A percentile compares a stretch with the other conserved stretches of the same genome.
Evolutionary conservation across 2,329 filamentous ascomycete genomes (phyloP).

Genomic region (Chrysosphaeria jannelii): DNA sequence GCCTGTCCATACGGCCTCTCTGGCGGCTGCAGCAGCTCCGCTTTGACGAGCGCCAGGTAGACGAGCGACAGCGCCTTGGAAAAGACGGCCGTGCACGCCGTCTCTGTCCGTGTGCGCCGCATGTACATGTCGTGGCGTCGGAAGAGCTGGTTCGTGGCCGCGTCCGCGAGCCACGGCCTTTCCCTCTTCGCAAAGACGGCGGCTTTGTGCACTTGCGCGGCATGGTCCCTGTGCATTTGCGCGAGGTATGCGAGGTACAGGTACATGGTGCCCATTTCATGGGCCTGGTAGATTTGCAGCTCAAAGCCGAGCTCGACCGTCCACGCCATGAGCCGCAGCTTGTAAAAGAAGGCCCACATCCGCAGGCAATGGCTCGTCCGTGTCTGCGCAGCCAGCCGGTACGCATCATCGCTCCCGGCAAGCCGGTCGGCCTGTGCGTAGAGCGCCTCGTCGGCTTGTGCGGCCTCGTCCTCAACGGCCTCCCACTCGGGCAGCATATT

Average conservation of each 20-base stretch:
- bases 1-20: slow-evolving; percentile 34
- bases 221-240: slow-evolving; percentile 33
- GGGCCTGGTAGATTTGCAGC: slow-evolving; percentile 59
- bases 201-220: slow-evolving; percentile 37
- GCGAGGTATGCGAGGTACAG: slow-evolving; percentile 58
- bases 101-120: slow-evolving; percentile 30
- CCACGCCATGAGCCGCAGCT: slow-evolving; percentile 64
- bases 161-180: slow-evolving; percentile 6
- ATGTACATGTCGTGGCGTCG: no score
- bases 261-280: slow-evolving; percentile 74
- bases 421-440: slow-evolving; percentile 24
- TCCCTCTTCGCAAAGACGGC: slow-evolving; percentile 9
- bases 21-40: slow-evolving; percentile 19
- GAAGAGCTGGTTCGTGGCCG: slow-evolving; percentile 16
- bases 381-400: slow-evolving; percentile 34
- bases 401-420: slow-evolving; percentile 8
- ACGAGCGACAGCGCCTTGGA: slow-evolving; percentile 25
- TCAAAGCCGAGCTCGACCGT: slow-evolving; percentile 85
- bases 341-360: slow-evolving; percentile 74
- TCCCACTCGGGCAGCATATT: slow-evolving; percentile 39
- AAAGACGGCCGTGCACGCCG: slow-evolving; percentile 27
- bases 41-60: slow-evolving; percentile 33
- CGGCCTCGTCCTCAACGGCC: slow-evolving; percentile 42
- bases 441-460: slow-evolving; percentile 37
- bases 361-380: no score